These are phyloP conservation scores for Wickerhamiella cacticola DNA, from an alignment of 805 yeast genomes.

Conservation along the genomic window DNA sequence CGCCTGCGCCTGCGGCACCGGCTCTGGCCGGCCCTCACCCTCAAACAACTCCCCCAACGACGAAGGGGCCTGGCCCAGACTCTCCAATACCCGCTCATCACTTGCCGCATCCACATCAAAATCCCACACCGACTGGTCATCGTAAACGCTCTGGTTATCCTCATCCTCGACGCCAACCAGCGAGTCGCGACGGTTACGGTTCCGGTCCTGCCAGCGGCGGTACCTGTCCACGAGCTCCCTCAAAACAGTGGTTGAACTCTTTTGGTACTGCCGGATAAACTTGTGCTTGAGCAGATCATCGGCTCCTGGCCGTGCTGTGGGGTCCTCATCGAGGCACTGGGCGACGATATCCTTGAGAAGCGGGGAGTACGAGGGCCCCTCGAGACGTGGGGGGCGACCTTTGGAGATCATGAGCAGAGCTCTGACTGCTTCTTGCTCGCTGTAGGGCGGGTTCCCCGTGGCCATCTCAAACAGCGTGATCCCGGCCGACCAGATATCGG, in stretches of 20 bases:
- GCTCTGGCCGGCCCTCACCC: constrained; percentile 35
- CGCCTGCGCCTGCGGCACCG: constrained; percentile 19
- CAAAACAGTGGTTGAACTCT: constrained; percentile 45
- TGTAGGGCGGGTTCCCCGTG: constrained; percentile 94
- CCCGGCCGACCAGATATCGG: constrained; percentile 96
- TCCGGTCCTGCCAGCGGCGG: constrained; percentile 45
- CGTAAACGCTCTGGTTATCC: constrained; percentile 21
- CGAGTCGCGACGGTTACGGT: constrained; percentile 35
- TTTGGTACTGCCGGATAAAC: constrained; percentile 53
- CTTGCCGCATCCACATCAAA: constrained; percentile 19
- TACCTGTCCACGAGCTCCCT: constrained; percentile 57
- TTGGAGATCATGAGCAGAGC: constrained; percentile 91
- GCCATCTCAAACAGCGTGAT: constrained; percentile 89
- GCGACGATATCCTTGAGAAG: constrained; percentile 80
- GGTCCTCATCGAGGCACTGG: constrained; percentile 83
- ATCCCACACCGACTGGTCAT: constrained; percentile 25
- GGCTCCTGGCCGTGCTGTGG: constrained; percentile 76
- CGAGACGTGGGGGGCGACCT: constrained; percentile 87
- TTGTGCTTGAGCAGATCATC: constrained; percentile 69
- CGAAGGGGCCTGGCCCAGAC: constrained; percentile 48
- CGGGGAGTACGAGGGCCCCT: constrained; percentile 72
- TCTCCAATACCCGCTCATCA: not conserved
- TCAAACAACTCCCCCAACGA: constrained; percentile 54
- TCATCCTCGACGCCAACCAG: constrained; percentile 22
- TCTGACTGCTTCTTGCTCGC: constrained; percentile 87